A percentile compares a stretch with the other conserved stretches of the same genome.
Conservation (phyloP, 2,329 filamentous ascomycete species). For the Anisogramma anomala region DNA sequence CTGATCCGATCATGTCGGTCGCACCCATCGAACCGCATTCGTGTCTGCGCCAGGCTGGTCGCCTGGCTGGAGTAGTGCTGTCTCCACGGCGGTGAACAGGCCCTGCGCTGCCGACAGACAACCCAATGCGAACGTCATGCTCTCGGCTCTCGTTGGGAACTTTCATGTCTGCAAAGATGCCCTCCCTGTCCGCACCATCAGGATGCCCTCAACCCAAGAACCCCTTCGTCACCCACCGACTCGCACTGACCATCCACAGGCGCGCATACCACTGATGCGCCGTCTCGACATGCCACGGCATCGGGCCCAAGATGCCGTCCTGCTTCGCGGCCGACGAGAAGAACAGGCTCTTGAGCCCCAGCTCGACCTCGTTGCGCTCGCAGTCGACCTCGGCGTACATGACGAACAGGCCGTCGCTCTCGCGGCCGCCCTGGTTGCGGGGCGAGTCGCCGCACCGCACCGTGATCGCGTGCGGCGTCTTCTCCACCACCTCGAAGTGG, state of each 20-base stretch:
- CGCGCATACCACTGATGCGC: conserved; percentile 31
- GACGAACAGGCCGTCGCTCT: conserved; percentile 55
- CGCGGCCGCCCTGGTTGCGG: conserved; percentile 40
- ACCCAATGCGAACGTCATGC: no score
- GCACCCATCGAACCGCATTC: no score
- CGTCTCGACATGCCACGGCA: conserved; percentile 26
- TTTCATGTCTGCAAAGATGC: no score
- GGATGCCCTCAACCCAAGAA: conserved; percentile 3
- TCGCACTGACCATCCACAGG: conserved; percentile 28
- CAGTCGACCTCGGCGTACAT: conserved; percentile 50
- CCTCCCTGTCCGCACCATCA: no score
- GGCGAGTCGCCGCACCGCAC: conserved; percentile 58
- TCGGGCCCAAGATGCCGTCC: conserved; percentile 23
- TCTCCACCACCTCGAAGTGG: conserved; percentile 61
- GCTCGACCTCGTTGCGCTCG: conserved; percentile 47
- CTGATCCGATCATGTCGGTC: no score
- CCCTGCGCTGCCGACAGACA: no score
- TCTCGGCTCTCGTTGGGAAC: no score
- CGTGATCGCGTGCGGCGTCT: conserved; percentile 46
- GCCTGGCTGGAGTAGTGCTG: no score
- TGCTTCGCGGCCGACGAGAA: conserved; percentile 33
- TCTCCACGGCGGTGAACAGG: no score
- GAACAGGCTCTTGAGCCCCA: conserved; percentile 53
- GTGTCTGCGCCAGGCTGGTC: no score
- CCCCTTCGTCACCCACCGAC: conserved; percentile 23